A percentile compares a stretch with the other conserved stretches of the same genome.
Evolutionary conservation across 495 filamentous ascomycete species (phyloP).

Genomic region (Copromyces sp.): DNA sequence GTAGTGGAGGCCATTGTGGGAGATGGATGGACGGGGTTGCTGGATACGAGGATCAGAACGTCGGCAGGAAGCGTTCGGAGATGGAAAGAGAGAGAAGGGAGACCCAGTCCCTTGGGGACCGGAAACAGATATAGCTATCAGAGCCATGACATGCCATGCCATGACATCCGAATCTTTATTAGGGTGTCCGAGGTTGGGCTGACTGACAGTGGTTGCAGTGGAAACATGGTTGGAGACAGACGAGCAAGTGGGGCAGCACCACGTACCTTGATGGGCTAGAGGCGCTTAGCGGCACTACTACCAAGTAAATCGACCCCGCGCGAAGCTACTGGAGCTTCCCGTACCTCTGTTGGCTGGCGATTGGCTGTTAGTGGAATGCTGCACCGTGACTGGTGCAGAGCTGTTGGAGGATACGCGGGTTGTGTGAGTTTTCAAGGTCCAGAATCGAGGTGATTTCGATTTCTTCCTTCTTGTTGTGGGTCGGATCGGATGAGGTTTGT

Average conservation of each 20-base stretch:
- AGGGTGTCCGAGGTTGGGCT: not conserved
- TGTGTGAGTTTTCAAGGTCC: not conserved
- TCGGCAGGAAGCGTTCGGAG: not conserved
- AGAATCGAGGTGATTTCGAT: not conserved
- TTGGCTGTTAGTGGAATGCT: not conserved
- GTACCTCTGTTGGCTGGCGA: not conserved
- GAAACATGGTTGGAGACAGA: not conserved
- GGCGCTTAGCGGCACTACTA: not conserved
- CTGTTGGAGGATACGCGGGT: not conserved
- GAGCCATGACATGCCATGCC: not conserved
- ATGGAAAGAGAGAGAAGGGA: not conserved
- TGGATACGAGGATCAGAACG: not conserved
- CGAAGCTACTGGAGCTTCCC: not conserved
- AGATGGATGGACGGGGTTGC: not conserved
- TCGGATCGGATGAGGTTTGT: not conserved
- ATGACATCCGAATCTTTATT: not conserved
- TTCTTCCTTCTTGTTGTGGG: not conserved
- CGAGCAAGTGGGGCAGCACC: not conserved
- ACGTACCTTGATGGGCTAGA: not conserved
- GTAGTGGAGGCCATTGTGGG: constrained; percentile 4
- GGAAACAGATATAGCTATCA: not conserved
- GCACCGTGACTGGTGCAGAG: not conserved
- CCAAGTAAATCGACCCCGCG: not conserved
- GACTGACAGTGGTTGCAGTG: not conserved
- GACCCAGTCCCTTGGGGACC: not conserved